A percentile compares a stretch with the other conserved stretches of the same genome.
Evolutionary conservation across 192 early-diverging fungal species (phyloP).

Genomic region (Chytriomyces sp.): DNA sequence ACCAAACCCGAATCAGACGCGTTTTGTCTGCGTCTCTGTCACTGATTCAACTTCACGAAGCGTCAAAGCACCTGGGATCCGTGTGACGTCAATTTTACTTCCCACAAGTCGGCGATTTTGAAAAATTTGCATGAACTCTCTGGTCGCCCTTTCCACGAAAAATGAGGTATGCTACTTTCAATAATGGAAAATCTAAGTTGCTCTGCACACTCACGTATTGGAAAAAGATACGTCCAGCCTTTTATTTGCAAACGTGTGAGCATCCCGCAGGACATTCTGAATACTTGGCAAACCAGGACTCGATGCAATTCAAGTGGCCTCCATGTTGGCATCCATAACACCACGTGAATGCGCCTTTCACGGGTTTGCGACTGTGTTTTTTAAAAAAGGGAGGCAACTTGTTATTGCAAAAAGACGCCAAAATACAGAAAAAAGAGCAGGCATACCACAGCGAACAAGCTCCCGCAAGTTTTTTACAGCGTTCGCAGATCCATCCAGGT

Average conservation of each 20-base stretch:
- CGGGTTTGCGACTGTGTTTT: constrained; percentile 66
- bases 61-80: too few species aligned
- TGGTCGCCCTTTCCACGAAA: too few species aligned
- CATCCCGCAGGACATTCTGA: constrained; percentile 77
- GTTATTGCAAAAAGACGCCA: background rate
- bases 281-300: constrained; percentile 66
- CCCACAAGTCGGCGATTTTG: too few species aligned
- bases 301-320: constrained; percentile 74
- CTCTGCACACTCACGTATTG: too few species aligned
- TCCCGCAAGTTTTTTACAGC: constrained; percentile 66
- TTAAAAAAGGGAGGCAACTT: background rate
- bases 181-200: too few species aligned
- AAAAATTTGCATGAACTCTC: too few species aligned
- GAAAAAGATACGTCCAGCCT: background rate
- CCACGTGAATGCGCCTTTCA: constrained; percentile 76
- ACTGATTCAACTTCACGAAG: too few species aligned
- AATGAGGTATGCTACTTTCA: too few species aligned
- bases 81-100: too few species aligned
- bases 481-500: constrained; percentile 72
- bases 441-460: constrained; percentile 73
- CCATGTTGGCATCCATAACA: constrained; percentile 83
- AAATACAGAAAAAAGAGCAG: background rate
- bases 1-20: too few species aligned
- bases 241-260: constrained; percentile 66
- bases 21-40: too few species aligned